Base-by-base conservation (phyloP, 2,329 filamentous ascomycete genomes). In the Ilyonectria destructans region DNA sequence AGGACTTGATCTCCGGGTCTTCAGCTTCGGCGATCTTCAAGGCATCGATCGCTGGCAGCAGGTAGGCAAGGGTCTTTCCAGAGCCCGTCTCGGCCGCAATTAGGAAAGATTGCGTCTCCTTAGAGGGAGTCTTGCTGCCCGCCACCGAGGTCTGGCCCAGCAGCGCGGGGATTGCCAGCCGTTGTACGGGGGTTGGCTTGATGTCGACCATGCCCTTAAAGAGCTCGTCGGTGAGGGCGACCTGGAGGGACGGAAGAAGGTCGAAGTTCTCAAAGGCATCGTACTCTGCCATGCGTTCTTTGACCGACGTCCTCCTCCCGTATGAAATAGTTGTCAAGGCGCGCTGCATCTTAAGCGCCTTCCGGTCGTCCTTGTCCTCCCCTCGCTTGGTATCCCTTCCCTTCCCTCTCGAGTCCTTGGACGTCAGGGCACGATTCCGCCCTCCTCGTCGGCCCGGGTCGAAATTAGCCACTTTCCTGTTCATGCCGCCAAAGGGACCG, bases 51-150 rank as follows among this genome's bases (percentile, higher is more conserved):
- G 92, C 88, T 0, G 96, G 97, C 6, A 98, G 82, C 6, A 98
- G 85, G 78, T 99, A 99, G 9, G 96, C 94, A 69, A 99, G 85
- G 1, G 96, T 99, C 85, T 99, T 99, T 68, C 96, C 96, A 0
- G 96, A 98, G 13, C 96, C 96, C 0, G 96, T 99, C 85, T 99
- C 96, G 12, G 96, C 96, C 4, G 96, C 96, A 57, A 99, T 86
- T 13, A 99, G 86, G 77, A 94, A 98, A 1, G 81, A 81, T 46
- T 74, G 69, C 58, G 71, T 68, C 82, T 85, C 88, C 67, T 82
- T 81, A 72, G 77, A 86, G 63, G 75, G 62, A 2, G 58, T 68
- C 59, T 77, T 79, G n/a, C 67, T 56, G 51, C 74, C 70, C 19
- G 73, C 73, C 4, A 74, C 67, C 7, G 69, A 68, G 26, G 85